Evolutionary conservation across 208 protist species (phyloP).

Genomic region (Trypanosoma congolense): DNA sequence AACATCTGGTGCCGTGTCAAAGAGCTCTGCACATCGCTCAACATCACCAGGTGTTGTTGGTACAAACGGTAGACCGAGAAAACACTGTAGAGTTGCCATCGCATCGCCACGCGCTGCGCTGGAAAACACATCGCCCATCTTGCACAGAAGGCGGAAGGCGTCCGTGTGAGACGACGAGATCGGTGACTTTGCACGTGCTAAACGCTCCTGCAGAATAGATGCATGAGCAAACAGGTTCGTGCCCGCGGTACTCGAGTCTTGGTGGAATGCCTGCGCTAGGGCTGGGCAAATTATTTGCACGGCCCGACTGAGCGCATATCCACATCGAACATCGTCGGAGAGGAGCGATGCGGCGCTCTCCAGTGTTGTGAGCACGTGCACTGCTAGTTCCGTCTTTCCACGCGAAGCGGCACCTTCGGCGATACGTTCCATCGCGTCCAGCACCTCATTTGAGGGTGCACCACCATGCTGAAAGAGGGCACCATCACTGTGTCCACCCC

Average conservation of each 20-base stretch:
- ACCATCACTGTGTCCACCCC: slow-evolving; percentile 19
- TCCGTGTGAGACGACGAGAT: slow-evolving; percentile 10
- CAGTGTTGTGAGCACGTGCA: slow-evolving; percentile 49
- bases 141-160: slow-evolving; percentile 31
- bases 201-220: slow-evolving; percentile 30
- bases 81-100: slow-evolving; percentile 36
- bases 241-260: slow-evolving; percentile 32
- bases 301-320: slow-evolving; percentile 42
- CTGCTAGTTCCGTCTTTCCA: slow-evolving; percentile 41
- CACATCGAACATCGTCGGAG: slow-evolving; percentile 19
- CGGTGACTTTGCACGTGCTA: slow-evolving; percentile 10
- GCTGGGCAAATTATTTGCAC: slow-evolving; percentile 57
- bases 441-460: slow-evolving; percentile 33
- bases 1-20: slow-evolving; percentile 23
- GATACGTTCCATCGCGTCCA: slow-evolving; percentile 48
- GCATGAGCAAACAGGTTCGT: slow-evolving; percentile 36
- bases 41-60: slow-evolving; percentile 23
- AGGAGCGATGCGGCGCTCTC: slow-evolving; percentile 25
- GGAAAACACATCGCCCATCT: slow-evolving; percentile 58
- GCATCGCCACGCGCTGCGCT: slow-evolving; percentile 27
- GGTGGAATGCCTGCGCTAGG: slow-evolving; percentile 52
- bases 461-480: slow-evolving; percentile 26
- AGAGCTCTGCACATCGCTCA: slow-evolving; percentile 20
- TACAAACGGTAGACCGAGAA: slow-evolving; percentile 59
- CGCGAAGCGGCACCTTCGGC: slow-evolving; percentile 48